Conservation (phyloP, 306 rosid genomes). For the Alnus glutinosa region DNA sequence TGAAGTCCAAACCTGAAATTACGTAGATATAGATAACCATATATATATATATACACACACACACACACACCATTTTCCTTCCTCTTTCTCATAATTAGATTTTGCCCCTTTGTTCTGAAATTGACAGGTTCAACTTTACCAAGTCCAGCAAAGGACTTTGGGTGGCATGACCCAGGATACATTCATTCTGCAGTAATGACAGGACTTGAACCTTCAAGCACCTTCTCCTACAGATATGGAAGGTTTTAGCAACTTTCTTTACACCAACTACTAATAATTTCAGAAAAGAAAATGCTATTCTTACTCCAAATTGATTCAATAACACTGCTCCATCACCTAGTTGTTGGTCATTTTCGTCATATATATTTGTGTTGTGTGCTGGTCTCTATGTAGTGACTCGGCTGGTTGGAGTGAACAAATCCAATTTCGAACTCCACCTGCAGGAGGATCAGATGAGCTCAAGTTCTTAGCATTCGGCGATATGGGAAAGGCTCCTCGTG, state of each 20-base stretch:
- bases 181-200: conserved; percentile 80
- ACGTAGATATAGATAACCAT: too few species aligned
- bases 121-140: conserved; percentile 38
- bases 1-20: too few species aligned
- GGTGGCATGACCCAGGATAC: conserved; percentile 97
- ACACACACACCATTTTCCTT: background rate
- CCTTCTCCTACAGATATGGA: conserved; percentile 67
- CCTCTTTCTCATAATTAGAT: background rate
- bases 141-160: conserved; percentile 91
- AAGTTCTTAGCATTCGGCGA: conserved; percentile 74
- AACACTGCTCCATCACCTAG: background rate
- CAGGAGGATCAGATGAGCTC: conserved; percentile 64
- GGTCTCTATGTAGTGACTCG: conserved; percentile 24
- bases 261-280: background rate
- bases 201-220: conserved; percentile 67
- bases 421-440: conserved; percentile 63
- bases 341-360: background rate
- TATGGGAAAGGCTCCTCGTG: conserved; percentile 92
- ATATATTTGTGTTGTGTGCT: too few species aligned
- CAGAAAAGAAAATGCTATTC: background rate
- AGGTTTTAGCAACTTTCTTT: conserved; percentile 42
- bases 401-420: conserved; percentile 74
- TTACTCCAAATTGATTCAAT: background rate
- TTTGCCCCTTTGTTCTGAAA: background rate
- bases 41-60: too few species aligned